These are phyloP conservation scores for Liquidambar formosana DNA, from an alignment of 164 flowering plant genomes.

Conservation along the genomic window DNA sequence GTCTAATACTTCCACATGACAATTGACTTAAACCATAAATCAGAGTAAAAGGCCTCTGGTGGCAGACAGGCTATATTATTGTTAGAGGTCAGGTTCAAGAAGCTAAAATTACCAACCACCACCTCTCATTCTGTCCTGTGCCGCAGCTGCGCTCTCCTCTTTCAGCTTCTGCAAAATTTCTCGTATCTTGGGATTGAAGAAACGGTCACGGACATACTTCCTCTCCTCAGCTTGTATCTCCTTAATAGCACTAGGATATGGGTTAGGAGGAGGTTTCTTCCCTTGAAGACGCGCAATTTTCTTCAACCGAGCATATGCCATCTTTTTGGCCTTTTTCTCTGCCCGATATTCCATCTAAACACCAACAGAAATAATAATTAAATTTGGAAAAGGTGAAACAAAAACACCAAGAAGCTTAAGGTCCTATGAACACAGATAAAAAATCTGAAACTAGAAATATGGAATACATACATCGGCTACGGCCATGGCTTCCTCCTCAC, in stretches of 20 bases:
- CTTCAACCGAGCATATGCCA: slow-evolving; percentile 72
- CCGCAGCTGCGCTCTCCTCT: slow-evolving; percentile 37
- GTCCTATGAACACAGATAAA: not conserved
- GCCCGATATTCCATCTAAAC: slow-evolving; percentile 81
- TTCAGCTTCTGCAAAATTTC: slow-evolving; percentile 54
- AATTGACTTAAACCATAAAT: not conserved
- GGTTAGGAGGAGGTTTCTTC: slow-evolving; percentile 78
- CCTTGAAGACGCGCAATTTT: slow-evolving; percentile 73
- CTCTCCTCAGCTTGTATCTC: slow-evolving; percentile 83
- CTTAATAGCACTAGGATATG: slow-evolving; percentile 78
- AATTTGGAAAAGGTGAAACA: not conserved
- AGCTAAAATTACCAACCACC: slow-evolving; percentile 13
- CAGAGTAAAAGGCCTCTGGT: not conserved
- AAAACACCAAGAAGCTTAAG: not conserved
- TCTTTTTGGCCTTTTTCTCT: slow-evolving; percentile 72
- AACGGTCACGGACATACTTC: slow-evolving; percentile 61
- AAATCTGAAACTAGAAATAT: not conserved
- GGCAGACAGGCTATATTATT: not conserved
- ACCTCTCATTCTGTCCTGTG: slow-evolving; percentile 38
- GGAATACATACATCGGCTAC: slow-evolving; percentile 71
- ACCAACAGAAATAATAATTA: not conserved
- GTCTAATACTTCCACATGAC: not conserved
- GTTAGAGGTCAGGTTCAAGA: not conserved
- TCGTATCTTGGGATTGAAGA: slow-evolving; percentile 41
- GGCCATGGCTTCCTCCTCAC: slow-evolving; percentile 74